Conservation (phyloP, 202 grass and related monocot genomes). For the Eragrostis tef region DNA sequence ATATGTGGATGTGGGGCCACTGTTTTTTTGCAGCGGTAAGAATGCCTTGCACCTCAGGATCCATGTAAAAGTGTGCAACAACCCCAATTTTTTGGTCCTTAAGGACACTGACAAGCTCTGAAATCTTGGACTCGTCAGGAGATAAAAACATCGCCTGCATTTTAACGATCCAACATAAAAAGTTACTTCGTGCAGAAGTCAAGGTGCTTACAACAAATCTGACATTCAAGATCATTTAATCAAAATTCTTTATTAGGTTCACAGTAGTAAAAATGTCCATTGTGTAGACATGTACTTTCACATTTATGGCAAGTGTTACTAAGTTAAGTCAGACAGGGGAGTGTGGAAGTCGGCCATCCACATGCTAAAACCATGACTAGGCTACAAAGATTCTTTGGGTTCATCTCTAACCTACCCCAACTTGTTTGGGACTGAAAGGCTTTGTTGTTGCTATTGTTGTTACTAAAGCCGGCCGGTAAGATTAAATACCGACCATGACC, state of each 20-base stretch:
- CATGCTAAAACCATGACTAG: too few species aligned
- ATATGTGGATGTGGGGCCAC: conserved; percentile 98
- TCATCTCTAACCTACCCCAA: too few species aligned
- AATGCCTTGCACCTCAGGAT: conserved; percentile 95
- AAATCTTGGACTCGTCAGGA: conserved; percentile 69
- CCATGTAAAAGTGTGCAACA: conserved; percentile 99
- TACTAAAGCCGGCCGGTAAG: too few species aligned
- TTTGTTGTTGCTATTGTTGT: too few species aligned
- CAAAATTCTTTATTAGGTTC: neutral
- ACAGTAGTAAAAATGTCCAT: neutral
- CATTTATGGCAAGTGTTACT: neutral
- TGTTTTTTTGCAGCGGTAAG: conserved; percentile 87
- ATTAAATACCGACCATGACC: too few species aligned
- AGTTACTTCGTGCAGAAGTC: conserved; percentile 27
- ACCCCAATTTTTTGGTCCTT: conserved; percentile 78
- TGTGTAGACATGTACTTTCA: neutral
- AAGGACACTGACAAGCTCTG: conserved; percentile 67
- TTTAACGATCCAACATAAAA: conserved; percentile 26
- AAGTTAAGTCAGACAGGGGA: too few species aligned
- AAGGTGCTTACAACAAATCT: conserved; percentile 17
- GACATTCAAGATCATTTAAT: neutral
- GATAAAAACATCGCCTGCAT: conserved; percentile 90
- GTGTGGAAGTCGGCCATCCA: too few species aligned
- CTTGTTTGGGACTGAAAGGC: too few species aligned
- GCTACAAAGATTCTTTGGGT: too few species aligned